Percentiles rank a stretch among this genome's conserved stretches.
phyloP scores from a whole-genome alignment of 805 yeast species.

The Ogataea degrootiae region DNA sequence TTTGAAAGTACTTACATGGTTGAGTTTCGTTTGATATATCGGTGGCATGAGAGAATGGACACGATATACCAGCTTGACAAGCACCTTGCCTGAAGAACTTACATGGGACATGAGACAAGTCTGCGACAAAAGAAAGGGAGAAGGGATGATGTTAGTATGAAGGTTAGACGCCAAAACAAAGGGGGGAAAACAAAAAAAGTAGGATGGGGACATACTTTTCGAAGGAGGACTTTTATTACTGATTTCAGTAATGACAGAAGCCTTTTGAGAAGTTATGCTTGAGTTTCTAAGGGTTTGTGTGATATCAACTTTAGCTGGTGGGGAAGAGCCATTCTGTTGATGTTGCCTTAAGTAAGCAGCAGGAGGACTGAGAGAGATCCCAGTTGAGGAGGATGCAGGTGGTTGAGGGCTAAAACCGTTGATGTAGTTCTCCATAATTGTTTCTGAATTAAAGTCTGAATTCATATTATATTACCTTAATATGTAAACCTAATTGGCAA shows the following conservation, averaged over 20 bases:
- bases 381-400: neutral
- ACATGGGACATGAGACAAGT: slow-evolving; percentile 92
- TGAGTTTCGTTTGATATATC: slow-evolving; percentile 49
- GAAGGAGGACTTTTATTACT: slow-evolving; percentile 21
- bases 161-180: neutral
- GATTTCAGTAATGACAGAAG: slow-evolving; percentile 16
- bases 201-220: slow-evolving; percentile 17
- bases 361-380: neutral
- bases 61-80: slow-evolving; percentile 89
- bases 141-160: neutral
- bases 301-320: slow-evolving; percentile 10
- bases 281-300: slow-evolving; percentile 17
- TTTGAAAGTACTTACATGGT: slow-evolving; percentile 90
- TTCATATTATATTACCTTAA: neutral
- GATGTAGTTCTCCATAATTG: slow-evolving; percentile 1
- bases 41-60: slow-evolving; percentile 84
- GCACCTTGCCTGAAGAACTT: slow-evolving; percentile 88
- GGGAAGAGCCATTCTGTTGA: neutral
- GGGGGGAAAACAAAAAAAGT: neutral
- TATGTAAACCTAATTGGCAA: neutral
- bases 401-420: neutral
- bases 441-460: slow-evolving; percentile 1
- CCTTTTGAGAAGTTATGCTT: slow-evolving; percentile 17
- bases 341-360: neutral
- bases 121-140: slow-evolving; percentile 32